Conservation (phyloP, 768 basidiomycete species). For the Phaeotremella skinneri region DNA sequence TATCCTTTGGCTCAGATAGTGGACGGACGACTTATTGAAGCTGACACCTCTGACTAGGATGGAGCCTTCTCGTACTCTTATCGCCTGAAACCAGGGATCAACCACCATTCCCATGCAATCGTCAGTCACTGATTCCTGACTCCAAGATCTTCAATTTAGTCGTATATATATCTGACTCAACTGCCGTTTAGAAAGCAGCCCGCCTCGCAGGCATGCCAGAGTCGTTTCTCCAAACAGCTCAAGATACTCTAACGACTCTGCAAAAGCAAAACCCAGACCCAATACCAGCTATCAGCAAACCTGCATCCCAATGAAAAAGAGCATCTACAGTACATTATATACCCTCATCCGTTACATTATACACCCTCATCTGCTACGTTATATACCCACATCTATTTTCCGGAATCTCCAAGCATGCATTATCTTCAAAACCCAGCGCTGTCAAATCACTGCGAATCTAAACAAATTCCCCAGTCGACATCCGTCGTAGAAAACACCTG, state of each 20-base stretch:
- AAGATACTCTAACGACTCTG: conserved; percentile 26
- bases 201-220: conserved; percentile 78
- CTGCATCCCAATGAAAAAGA: not conserved
- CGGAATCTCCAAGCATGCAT: not conserved
- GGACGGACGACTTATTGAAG: not conserved
- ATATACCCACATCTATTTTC: not conserved
- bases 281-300: not conserved
- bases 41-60: conserved; percentile 56
- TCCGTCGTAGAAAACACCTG: conserved; percentile 67
- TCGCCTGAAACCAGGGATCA: conserved; percentile 74
- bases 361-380: not conserved
- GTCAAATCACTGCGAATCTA: no score
- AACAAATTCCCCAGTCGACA: conserved; percentile 62
- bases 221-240: conserved; percentile 32
- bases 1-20: not conserved
- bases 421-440: not conserved
- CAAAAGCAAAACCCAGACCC: conserved; percentile 3
- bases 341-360: no score
- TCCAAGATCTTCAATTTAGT: not conserved
- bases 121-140: conserved; percentile 25
- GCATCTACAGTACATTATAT: not conserved
- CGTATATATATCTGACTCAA: not conserved
- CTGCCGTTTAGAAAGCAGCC: conserved; percentile 73
- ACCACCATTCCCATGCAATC: conserved; percentile 76
- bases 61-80: conserved; percentile 81